Base-by-base conservation (phyloP, 2,329 filamentous ascomycete genomes). In the Penicillium paneum region DNA sequence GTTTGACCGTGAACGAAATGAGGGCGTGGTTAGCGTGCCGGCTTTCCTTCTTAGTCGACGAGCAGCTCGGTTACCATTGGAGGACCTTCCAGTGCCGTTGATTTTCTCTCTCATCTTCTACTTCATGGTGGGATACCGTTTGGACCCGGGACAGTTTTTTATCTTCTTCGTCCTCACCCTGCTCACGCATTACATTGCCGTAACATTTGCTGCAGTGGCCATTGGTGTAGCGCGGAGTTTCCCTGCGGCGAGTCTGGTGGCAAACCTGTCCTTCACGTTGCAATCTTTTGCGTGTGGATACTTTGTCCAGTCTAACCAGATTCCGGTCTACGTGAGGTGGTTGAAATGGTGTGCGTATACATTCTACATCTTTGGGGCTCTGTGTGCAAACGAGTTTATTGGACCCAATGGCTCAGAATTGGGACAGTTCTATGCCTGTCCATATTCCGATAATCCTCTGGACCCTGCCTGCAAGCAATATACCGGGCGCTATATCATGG, bases 251-350 rank as follows among this genome's bases (percentile, higher is more conserved):
- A 88, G 84, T 64, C 68, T 92, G 24, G 84, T 90, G 43, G 87
- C 83, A 10, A 92, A 92, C 62, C 72, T 91, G 44, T 81, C 79
- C 0, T 91, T 86, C 62, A 92, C 89, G 0, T 60, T 91, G 19
- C 89, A 92, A 66, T 87, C 82, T 2, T 84, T 91, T 76, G 85
- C 85, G 0, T 90, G 88, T 59, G 89, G 89, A 1, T 91, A 87
- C 69, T 91, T 92, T 60, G 83, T 91, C 13, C 88, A 91, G 67
- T 79, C 80, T 11, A 83, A 89, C 49, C 84, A 85, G 5, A 88
- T 92, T 3, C 87, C 89, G 0, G 77, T 91, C 1, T 92, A 91
- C 63, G 83, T 90, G n/a, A 79, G 88, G 52, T 92, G 89, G 89
- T 75, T 89, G 1, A 91, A 90, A 56, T 76, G 73, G 74, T 67